Evolutionary conservation across 1,284 basidiomycete species (phyloP), one percentile per base, ranked within the genome.

Genomic region (Cryptococcus sp.): DNA sequence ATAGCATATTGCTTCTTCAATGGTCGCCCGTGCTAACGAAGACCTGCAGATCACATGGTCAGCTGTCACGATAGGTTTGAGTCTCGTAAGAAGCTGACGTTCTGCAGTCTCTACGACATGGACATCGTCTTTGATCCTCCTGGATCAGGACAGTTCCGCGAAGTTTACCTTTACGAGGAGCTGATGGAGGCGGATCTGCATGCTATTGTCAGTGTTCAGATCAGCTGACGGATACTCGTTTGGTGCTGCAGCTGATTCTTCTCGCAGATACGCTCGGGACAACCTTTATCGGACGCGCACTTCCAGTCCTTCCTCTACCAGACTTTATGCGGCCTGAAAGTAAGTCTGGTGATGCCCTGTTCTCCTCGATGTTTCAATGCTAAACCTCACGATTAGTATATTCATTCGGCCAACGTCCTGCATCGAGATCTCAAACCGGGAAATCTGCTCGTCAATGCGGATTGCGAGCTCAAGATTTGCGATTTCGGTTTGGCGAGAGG

Each of bases 161-260:
- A 96, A 79, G 93, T 96, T 17, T 96, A 94, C 78, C 88, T 95
- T 68, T 95, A 94, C 75, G 92, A 96, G 82, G 93, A 97, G 78
- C 86, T 98, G 64, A 99, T 99, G 96, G 96, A 99, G 78, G 96
- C 96, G 53, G 96, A 99, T 84, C 84, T 99, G 19, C 96, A 99
- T 74, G 96, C 95, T 20, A 99, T 99, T 77, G 93, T 93, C 70
- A 78, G 86, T 72, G 0, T 4, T 20, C 35, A 39, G 22, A 23
- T 22, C 31, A 23, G 19, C 25, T 13, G 19, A n/a, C n/a, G n/a
- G n/a, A n/a, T n/a, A n/a, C n/a, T n/a, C n/a, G n/a, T n/a, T n/a
- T n/a, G n/a, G n/a, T n/a, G n/a, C n/a, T n/a, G n/a, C n/a, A n/a
- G 46, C 27, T 42, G 17, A 40, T 40, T 42, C 35, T 15, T 53